Evolutionary conservation across 192 early-diverging fungal genomes (phyloP), one percentile per base, ranked within the genome.

Genomic region (Podila horticola): DNA sequence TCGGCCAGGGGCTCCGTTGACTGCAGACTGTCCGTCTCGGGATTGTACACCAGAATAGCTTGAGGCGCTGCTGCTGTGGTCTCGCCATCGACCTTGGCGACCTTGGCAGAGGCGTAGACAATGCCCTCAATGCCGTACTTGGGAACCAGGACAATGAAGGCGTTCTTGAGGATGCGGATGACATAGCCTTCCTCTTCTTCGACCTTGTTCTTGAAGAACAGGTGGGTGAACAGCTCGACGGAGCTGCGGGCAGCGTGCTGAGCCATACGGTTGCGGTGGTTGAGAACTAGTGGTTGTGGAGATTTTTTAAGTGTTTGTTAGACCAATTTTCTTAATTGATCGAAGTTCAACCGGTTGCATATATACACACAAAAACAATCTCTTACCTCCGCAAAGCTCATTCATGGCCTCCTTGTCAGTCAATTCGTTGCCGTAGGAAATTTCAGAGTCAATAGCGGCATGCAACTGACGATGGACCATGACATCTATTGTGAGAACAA

Each of bases 161-260:
- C 98, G 83, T 99, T 99, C 82, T 97, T 95, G 66, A 99, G 82
- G 29, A 98, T 88, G 62, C 96, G 91, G 30, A 93, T 94, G 11
- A 99, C 94, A 75, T 95, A 97, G 10, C 92, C 98, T 64, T 93
- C 91, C 74, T 97, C 94, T 38, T 91, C 86, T 38, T 96, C 86
- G 19, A 82, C 89, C 88, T 98, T 99, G 75, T 92, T 92, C 84
- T 93, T 96, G 88, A 99, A 99, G 87, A 95, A 99, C 67, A 99
- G 69, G 68, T 97, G 92, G 2, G 98, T 99, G 88, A 92, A 98
- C 13, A 99, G 88, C 86, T 99, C 98, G 13, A 97, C 98, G 3
- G 96, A 97, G 34, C 94, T 93, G 8, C 97, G 90, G 13, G 92
- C 88, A 0, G 98, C 98, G 67, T 96, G 93, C 83, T 99, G 98